Conservation (phyloP, 257 asterid species). For the Fraxinus cuspidata region DNA sequence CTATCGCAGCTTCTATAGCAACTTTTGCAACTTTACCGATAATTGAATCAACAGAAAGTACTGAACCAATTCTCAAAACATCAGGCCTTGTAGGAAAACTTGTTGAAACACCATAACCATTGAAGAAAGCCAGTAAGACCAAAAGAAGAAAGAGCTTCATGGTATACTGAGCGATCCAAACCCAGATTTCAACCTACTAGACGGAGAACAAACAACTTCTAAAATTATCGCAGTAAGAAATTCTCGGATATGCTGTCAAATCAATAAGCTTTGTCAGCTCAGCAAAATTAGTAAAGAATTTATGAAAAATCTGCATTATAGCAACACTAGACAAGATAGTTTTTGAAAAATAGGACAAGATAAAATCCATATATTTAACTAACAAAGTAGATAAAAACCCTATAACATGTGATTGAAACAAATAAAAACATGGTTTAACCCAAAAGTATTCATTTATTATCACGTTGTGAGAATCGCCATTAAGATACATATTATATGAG, state of each 20-base stretch:
- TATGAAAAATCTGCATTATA: not conserved
- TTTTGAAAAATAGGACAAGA: not conserved
- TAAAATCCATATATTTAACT: no score
- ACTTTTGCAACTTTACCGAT: conserved; percentile 44
- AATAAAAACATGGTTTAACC: not conserved
- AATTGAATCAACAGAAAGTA: conserved; percentile 33
- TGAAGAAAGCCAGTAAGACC: conserved; percentile 25
- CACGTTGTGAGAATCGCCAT: no score
- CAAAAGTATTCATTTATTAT: no score
- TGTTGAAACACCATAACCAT: conserved; percentile 26
- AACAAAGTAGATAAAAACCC: not conserved
- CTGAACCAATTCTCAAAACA: conserved; percentile 47
- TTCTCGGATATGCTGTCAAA: not conserved
- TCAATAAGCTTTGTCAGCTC: not conserved
- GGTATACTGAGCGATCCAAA: not conserved
- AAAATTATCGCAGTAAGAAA: not conserved
- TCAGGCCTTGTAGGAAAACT: conserved; percentile 38
- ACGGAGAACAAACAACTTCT: conserved; percentile 6
- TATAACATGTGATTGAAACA: not conserved
- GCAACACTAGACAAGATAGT: not conserved
- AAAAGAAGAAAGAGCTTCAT: conserved; percentile 36
- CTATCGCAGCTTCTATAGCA: conserved; percentile 53
- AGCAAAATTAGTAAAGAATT: not conserved
- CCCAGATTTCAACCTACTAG: conserved; percentile 24
- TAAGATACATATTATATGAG: no score